A percentile compares a stretch with the other conserved stretches of the same genome.
phyloP scores from a whole-genome alignment of 2,329 filamentous ascomycete species.

The Beauveria asiatica region DNA sequence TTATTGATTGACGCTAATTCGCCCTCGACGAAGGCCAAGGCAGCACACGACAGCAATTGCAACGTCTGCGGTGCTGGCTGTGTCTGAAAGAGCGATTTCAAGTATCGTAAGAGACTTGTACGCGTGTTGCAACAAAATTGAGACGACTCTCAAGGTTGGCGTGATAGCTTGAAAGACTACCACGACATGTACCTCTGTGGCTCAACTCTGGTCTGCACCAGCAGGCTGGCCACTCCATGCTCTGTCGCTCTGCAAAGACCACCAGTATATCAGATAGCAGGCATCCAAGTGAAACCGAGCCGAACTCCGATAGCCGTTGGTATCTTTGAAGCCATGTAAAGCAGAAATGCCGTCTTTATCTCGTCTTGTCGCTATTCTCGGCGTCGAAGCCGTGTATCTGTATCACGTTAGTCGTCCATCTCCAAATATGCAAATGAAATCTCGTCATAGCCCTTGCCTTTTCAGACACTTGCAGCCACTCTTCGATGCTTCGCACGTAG shows the following conservation, averaged over 20 bases:
- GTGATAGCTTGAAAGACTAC: background rate
- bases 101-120: background rate
- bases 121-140: background rate
- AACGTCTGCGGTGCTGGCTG: background rate
- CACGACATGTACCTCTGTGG: background rate
- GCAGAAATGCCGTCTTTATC: background rate
- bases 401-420: background rate
- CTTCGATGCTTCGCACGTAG: conserved; percentile 66
- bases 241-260: background rate
- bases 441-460: conserved; percentile 35
- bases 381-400: background rate
- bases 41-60: background rate
- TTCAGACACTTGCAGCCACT: conserved; percentile 71
- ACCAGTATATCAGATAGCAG: too few species aligned
- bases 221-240: background rate
- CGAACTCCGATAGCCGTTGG: background rate
- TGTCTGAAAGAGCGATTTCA: background rate
- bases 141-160: background rate
- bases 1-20: background rate
- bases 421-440: background rate
- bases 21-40: background rate
- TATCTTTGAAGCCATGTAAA: background rate
- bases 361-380: background rate
- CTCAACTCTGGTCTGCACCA: background rate
- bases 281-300: too few species aligned